Evolutionary conservation across 2,329 filamentous ascomycete species (phyloP).

Genomic region (Cladophialophora immunda): DNA sequence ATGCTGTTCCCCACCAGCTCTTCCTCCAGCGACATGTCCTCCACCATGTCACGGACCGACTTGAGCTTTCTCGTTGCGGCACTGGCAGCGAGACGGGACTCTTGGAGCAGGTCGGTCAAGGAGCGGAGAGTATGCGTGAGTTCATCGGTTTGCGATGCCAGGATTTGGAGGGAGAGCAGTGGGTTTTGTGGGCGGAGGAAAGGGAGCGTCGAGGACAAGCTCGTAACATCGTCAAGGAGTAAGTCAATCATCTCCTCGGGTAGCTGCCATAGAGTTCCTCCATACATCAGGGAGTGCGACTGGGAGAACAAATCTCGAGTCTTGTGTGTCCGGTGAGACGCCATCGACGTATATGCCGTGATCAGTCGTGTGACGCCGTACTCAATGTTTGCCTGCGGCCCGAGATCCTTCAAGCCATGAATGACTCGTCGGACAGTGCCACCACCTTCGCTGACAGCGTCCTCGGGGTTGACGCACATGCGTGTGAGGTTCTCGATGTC

Average conservation of each 20-base stretch:
- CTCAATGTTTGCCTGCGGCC: conserved; percentile 64
- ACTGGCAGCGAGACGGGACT: conserved; percentile 87
- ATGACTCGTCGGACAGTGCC: conserved; percentile 62
- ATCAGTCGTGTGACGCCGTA: conserved; percentile 65
- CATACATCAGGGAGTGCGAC: conserved; percentile 65
- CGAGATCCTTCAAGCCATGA: conserved; percentile 61
- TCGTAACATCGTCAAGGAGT: conserved; percentile 64
- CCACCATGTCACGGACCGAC: conserved; percentile 83
- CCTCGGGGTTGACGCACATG: conserved; percentile 44
- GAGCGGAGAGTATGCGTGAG: conserved; percentile 82
- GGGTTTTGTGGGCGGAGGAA: conserved; percentile 55
- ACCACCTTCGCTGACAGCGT: conserved; percentile 56
- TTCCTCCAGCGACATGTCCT: conserved; percentile 83
- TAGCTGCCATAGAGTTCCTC: conserved; percentile 49
- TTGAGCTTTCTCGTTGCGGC: conserved; percentile 81
- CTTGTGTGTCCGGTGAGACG: conserved; percentile 68
- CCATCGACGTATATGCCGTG: conserved; percentile 66
- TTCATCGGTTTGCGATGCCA: conserved; percentile 76
- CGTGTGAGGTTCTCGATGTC: conserved; percentile 64
- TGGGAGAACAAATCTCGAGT: conserved; percentile 67
- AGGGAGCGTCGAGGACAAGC: conserved; percentile 62
- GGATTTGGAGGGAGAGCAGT: conserved; percentile 71
- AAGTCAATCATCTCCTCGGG: conserved; percentile 64
- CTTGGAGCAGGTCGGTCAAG: conserved; percentile 89
- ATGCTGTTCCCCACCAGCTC: conserved; percentile 84